Evolutionary conservation across 257 asterid species (phyloP).

Genomic region (Mentha longifolia): DNA sequence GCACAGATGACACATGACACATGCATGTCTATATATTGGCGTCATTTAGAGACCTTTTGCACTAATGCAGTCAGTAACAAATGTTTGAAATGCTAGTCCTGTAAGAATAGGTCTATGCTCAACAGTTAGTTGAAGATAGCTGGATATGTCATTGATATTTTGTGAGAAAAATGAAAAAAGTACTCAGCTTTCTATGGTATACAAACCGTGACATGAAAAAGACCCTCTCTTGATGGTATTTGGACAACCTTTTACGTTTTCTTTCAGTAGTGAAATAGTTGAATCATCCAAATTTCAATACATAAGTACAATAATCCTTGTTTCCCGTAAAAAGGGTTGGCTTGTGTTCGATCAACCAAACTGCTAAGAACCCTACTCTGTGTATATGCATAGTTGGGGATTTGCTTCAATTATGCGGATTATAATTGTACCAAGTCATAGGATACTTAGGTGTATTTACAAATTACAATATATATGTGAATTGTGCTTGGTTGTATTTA

Average conservation of each 20-base stretch:
- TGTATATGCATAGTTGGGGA: background rate
- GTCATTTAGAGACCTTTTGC: background rate
- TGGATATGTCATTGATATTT: background rate
- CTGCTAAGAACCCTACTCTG: background rate
- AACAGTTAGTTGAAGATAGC: background rate
- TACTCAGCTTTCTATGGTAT: background rate
- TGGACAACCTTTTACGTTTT: background rate
- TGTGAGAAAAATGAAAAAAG: background rate
- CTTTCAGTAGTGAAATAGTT: background rate
- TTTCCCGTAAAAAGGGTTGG: conserved; percentile 12
- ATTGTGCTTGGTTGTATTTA: conserved; percentile 5
- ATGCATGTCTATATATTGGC: background rate
- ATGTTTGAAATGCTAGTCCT: conserved; percentile 9
- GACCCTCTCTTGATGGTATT: background rate
- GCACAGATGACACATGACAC: background rate
- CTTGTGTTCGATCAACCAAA: conserved; percentile 15
- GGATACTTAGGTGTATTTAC: conserved; percentile 14
- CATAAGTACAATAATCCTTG: conserved; percentile 27
- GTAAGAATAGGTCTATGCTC: background rate
- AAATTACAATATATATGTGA: background rate
- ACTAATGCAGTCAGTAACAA: background rate
- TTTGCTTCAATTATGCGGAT: background rate
- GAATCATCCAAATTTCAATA: background rate
- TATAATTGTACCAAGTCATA: background rate
- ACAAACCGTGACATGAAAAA: background rate